Base-by-base conservation (phyloP, 305 asterid genomes). In the Euphrasia arctica region DNA sequence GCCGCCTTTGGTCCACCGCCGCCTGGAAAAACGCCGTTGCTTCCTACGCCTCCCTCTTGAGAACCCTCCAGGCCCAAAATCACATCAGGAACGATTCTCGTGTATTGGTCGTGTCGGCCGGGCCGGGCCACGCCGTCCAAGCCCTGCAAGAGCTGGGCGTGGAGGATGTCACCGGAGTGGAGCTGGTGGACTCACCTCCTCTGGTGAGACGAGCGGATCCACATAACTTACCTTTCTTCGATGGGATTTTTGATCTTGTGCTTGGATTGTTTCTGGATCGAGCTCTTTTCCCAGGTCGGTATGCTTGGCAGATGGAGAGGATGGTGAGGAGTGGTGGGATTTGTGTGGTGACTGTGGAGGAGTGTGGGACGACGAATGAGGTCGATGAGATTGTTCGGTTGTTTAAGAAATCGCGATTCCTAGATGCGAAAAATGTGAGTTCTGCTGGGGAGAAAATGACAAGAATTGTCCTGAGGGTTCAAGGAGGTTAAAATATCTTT, bases 321-420 rank as follows among this genome's bases (percentile, higher is more conserved):
- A 81, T 87, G 18, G 97, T 85, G 72, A 81, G 80, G 71, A 57
- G 36, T 9, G 96, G 97, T 3, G 98, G 98, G 13, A 68, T 80
- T 54, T 89, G 97, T 70, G 86, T 89, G 43, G 97, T 89, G 75
- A 80, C 83, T 5, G 95, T 92, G 74, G 96, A 85, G 74, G 91
- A 84, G 66, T 85, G 97, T 62, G 91, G 86, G 51, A 58, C 27
- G 27, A 25, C 48, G 4, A 72, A 29, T 14, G 93, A 74, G 27
- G 27, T 25, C 27, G 27, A 25, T 25, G 27, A 25, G 72, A 76
- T 85, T 13, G 88, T 76, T 66, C 69, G 69, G 58, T 72, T 92
- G 81, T 92, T 92, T 56, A 54, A 54, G 63, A 85, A 78, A 70
- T 92, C 98, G 9, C 27, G 27, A 25, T 25, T 25, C 27, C 27